These are phyloP conservation scores for Colletotrichum plurivorum DNA, from an alignment of 2,329 filamentous ascomycete species.

Conservation along the genomic window DNA sequence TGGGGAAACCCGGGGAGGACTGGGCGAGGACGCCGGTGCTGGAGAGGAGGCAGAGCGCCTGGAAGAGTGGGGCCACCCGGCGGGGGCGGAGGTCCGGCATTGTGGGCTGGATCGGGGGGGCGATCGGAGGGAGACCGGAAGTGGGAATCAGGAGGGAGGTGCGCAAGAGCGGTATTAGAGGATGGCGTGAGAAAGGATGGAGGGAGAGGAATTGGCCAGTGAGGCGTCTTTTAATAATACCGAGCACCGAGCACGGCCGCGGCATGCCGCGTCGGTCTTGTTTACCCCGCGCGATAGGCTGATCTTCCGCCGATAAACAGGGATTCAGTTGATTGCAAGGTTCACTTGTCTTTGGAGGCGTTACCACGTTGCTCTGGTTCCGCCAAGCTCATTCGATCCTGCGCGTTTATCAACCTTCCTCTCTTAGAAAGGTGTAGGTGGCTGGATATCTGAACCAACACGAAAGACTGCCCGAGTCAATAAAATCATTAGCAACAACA, in stretches of 20 bases:
- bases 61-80: slow-evolving; percentile 27
- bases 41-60: slow-evolving; percentile 35
- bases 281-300: slow-evolving; percentile 39
- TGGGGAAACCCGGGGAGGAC: slow-evolving; percentile 58
- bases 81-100: slow-evolving; percentile 32
- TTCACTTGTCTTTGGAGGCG: not conserved
- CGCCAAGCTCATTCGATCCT: slow-evolving; percentile 32
- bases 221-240: slow-evolving; percentile 5
- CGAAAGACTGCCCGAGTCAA: too few species aligned
- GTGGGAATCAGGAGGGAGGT: not conserved
- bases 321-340: slow-evolving; percentile 5
- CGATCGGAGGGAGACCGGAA: not conserved
- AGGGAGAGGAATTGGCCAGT: slow-evolving; percentile 6
- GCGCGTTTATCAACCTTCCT: slow-evolving; percentile 39
- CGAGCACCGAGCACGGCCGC: slow-evolving; percentile 27
- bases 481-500: not conserved
- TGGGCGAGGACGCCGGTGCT: slow-evolving; percentile 39
- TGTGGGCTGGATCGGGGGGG: slow-evolving; percentile 6
- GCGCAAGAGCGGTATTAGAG: not conserved
- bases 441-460: not conserved
- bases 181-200: slow-evolving; percentile 10
- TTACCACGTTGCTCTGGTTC: slow-evolving; percentile 22
- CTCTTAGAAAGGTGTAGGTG: slow-evolving; percentile 20
- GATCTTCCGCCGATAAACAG: slow-evolving; percentile 31
- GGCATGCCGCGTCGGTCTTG: slow-evolving; percentile 9